These are phyloP conservation scores for Lachancea sp. DNA, from an alignment of 805 yeast genomes.

Conservation along the genomic window DNA sequence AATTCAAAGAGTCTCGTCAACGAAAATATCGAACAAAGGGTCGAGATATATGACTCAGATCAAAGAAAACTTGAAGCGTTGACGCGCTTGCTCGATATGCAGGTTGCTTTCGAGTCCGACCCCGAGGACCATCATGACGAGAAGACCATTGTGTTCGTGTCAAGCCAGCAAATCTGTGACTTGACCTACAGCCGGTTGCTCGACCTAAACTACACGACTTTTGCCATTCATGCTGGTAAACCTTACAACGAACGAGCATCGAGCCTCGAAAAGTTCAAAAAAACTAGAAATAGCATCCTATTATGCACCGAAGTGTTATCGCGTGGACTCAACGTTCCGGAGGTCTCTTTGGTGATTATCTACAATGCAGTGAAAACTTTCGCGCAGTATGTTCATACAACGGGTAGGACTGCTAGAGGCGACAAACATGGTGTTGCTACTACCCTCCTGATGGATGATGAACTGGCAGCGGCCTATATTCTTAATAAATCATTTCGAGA, in stretches of 20 bases:
- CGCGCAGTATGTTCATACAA: conserved; percentile 95
- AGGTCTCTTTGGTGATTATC: conserved; percentile 72
- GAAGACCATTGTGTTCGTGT: conserved; percentile 76
- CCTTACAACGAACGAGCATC: conserved; percentile 76
- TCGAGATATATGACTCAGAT: conserved; percentile 50
- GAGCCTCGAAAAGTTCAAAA: conserved; percentile 64
- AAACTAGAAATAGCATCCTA: conserved; percentile 53
- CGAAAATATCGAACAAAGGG: conserved; percentile 67
- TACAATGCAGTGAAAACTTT: conserved; percentile 78
- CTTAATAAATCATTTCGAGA: conserved; percentile 44
- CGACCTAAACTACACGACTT: conserved; percentile 48
- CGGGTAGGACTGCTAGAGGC: conserved; percentile 94
- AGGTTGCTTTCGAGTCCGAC: conserved; percentile 10
- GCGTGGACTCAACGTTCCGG: conserved; percentile 90
- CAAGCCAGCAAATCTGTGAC: conserved; percentile 85
- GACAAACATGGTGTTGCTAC: conserved; percentile 70
- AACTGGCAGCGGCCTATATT: conserved; percentile 62
- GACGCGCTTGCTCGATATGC: conserved; percentile 47
- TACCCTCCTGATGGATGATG: conserved; percentile 59
- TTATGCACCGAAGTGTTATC: conserved; percentile 95
- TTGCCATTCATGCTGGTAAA: conserved; percentile 86
- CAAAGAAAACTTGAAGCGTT: conserved; percentile 52
- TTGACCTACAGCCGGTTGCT: conserved; percentile 43
- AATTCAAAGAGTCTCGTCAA: conserved; percentile 80
- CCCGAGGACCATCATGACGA: conserved; percentile 31